phyloP scores from a whole-genome alignment of 2,329 filamentous ascomycete genomes.

The Cercospora janseana region DNA sequence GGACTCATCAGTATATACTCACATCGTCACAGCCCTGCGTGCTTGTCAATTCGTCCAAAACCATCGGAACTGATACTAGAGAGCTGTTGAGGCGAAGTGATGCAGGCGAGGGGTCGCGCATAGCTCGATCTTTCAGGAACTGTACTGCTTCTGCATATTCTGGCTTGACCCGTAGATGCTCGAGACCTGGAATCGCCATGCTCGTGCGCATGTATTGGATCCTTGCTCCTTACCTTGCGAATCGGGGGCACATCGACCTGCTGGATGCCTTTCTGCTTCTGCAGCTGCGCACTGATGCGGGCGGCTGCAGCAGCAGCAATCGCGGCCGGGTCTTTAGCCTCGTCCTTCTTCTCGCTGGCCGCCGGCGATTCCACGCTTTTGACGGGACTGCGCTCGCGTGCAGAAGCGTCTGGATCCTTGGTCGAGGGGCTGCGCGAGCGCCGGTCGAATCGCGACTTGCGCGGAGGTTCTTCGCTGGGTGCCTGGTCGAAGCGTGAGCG shows the following conservation, averaged over 20 bases:
- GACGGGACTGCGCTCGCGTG: slow-evolving; percentile 79
- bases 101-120: not conserved
- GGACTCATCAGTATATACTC: slow-evolving; percentile 10
- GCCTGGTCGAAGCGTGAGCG: slow-evolving; percentile 80
- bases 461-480: slow-evolving; percentile 68
- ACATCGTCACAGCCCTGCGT: slow-evolving; percentile 12
- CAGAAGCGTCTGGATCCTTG: slow-evolving; percentile 61
- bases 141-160: slow-evolving; percentile 1
- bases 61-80: slow-evolving; percentile 1
- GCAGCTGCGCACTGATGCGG: slow-evolving; percentile 49
- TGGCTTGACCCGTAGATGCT: not conserved
- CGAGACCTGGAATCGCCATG: not conserved
- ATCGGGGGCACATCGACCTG: slow-evolving; percentile 87
- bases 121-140: not conserved
- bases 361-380: slow-evolving; percentile 53
- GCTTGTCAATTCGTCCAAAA: slow-evolving; percentile 19
- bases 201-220: not conserved
- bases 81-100: not conserved
- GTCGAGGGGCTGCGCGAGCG: slow-evolving; percentile 65
- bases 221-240: slow-evolving; percentile 51
- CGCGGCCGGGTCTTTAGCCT: slow-evolving; percentile 42
- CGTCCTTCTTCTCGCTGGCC: slow-evolving; percentile 24
- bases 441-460: slow-evolving; percentile 79
- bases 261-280: slow-evolving; percentile 76
- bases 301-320: slow-evolving; percentile 78